Evolutionary conservation across 768 basidiomycete genomes (phyloP), one percentile per base, ranked within the genome.

Genomic region (Leccinellum albellum): DNA sequence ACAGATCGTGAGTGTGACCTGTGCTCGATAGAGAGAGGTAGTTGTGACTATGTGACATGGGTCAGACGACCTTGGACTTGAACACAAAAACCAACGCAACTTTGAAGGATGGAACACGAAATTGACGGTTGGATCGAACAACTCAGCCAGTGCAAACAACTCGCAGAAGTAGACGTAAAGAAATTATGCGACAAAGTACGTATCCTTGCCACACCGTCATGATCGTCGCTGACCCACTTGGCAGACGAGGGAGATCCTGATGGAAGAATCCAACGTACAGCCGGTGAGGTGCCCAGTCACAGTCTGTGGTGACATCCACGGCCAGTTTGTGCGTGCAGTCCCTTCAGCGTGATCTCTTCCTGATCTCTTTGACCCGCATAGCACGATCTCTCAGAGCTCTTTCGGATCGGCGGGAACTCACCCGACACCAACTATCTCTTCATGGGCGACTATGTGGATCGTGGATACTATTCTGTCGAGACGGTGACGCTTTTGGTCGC

Each of bases 381-480:
- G 96, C 97, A 99, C 76, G 97, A 99, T 79, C 89, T 99, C 54
- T 96, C 94, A 56, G 97, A 99, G 73, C 88, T 98, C 42, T 98
- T 99, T 77, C 88, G 95, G 54, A 98, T 98, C 70, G 97, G 97
- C 53, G 97, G 97, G 50, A 96, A 97, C 77, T 96, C 93, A 14
- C 97, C 97, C 45, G 94, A 97, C 75, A 99, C 97, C 63, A 99
- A 98, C 77, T 99, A 99, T 75, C 89, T 99, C 67, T 99, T 98
- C 80, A 99, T 99, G 97, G 97, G 97, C 28, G 97, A 99, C 80
- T 99, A 98, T 72, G 97, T 98, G 66, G 97, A 98, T 78, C 87
- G 95, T 69, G 96, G 96, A 20, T 99, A 98, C 80, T 98, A 98
- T 77, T 97, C 94, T 20, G 96, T 99, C 55, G 97, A 99, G 77